Conservation (phyloP, 805 yeast genomes). For the Blastobotrys attinorum region DNA sequence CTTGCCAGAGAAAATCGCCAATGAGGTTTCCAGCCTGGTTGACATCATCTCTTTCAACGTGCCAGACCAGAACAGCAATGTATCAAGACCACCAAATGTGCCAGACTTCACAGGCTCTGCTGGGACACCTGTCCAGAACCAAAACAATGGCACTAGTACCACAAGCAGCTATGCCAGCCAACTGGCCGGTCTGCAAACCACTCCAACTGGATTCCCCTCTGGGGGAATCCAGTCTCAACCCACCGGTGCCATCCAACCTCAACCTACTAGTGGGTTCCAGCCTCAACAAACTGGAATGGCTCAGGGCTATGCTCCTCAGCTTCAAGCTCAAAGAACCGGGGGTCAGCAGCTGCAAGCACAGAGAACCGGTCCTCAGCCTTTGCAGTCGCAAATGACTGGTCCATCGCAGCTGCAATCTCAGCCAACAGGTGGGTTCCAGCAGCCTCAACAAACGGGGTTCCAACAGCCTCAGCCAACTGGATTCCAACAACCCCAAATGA, state of each 20-base stretch:
- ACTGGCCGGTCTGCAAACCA: constrained; percentile 20
- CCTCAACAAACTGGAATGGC: constrained; percentile 29
- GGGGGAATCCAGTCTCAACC: constrained; percentile 10
- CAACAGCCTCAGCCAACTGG: constrained; percentile 17
- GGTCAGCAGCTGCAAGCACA: constrained; percentile 17
- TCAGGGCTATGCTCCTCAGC: constrained; percentile 7
- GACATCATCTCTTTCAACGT: constrained; percentile 78
- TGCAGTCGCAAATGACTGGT: constrained; percentile 22
- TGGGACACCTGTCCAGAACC: constrained; percentile 6
- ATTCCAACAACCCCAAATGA: constrained; percentile 17
- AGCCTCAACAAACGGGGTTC: constrained; percentile 9
- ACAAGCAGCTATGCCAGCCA: constrained; percentile 13
- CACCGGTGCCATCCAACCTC: constrained; percentile 27
- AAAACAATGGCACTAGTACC: constrained; percentile 11
- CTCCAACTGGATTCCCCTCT: constrained; percentile 24
- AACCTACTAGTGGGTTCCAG: constrained; percentile 26
- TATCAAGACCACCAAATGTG: constrained; percentile 20
- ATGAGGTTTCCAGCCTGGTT: constrained; percentile 83
- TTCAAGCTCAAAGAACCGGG: constrained; percentile 22
- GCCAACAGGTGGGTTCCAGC: constrained; percentile 24
- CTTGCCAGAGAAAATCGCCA: constrained; percentile 63
- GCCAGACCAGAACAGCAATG: constrained; percentile 40
- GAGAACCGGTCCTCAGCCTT: constrained; percentile 16
- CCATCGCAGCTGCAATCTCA: constrained; percentile 23
- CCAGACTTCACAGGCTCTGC: constrained; percentile 17